A percentile compares a stretch with the other conserved stretches of the same genome.
Evolutionary conservation across 2,329 filamentous ascomycete genomes (phyloP).

Genomic region (Zalaria sp.): DNA sequence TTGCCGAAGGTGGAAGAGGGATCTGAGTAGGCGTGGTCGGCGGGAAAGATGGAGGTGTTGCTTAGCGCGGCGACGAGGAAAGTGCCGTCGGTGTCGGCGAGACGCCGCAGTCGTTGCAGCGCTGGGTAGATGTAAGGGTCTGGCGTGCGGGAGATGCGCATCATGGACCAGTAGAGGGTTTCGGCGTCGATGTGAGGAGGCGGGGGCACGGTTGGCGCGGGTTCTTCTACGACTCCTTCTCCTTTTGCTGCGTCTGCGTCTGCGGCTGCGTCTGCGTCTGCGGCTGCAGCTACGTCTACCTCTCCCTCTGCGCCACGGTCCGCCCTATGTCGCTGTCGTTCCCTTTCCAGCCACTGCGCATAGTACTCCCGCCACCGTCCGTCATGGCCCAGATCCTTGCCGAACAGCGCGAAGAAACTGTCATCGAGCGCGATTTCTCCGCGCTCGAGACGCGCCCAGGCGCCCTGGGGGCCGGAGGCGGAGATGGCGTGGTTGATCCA

Average conservation of each 20-base stretch:
- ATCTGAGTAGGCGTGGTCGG: slow-evolving; percentile 52
- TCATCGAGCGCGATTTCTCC: slow-evolving; percentile 66
- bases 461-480: slow-evolving; percentile 59
- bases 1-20: no score
- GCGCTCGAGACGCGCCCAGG: slow-evolving; percentile 79
- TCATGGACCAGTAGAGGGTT: slow-evolving; percentile 83
- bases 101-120: slow-evolving; percentile 46
- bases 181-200: slow-evolving; percentile 64
- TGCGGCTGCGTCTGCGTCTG: no score
- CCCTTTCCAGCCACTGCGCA: slow-evolving; percentile 6
- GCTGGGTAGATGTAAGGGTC: slow-evolving; percentile 88
- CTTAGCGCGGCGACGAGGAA: slow-evolving; percentile 72
- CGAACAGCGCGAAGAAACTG: slow-evolving; percentile 64
- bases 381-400: slow-evolving; percentile 53
- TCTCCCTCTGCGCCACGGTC: no score
- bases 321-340: slow-evolving; percentile 11
- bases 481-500: slow-evolving; percentile 91
- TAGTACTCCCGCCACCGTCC: slow-evolving; percentile 54
- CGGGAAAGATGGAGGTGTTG: slow-evolving; percentile 81
- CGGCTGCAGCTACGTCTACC: no score
- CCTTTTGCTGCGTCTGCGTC: no score
- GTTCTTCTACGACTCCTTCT: slow-evolving; percentile 15
- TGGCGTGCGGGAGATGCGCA: slow-evolving; percentile 52
- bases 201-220: slow-evolving; percentile 32
- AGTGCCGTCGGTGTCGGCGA: no score